Evolutionary conservation across 305 asterid genomes (phyloP).

Genomic region (Stenogyne calaminthoides): DNA sequence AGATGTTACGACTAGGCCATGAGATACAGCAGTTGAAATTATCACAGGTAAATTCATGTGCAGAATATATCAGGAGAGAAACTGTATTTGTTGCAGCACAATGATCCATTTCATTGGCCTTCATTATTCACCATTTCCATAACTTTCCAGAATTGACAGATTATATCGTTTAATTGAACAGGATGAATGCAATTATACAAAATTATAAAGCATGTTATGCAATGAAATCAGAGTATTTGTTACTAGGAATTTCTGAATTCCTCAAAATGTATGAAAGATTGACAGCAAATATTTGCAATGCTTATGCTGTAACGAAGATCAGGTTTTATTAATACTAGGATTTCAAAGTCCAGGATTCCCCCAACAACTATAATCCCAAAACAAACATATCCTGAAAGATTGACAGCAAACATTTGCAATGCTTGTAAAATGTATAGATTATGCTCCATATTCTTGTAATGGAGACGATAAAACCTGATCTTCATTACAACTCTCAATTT

Average conservation of each 20-base stretch:
- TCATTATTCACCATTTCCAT: slow-evolving; percentile 3
- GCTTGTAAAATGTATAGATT: background rate
- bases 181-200: no score
- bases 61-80: slow-evolving; percentile 25
- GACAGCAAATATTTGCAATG: background rate
- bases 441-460: slow-evolving; percentile 16
- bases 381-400: no score
- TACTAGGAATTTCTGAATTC: background rate
- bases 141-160: slow-evolving; percentile 11
- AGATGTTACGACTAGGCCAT: slow-evolving; percentile 24
- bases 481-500: background rate
- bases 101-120: background rate
- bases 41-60: background rate
- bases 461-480: background rate
- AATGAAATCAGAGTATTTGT: slow-evolving; percentile 7
- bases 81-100: no score
- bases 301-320: background rate
- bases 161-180: background rate
- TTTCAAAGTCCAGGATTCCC: no score
- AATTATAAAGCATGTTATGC: background rate
- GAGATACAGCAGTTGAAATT: slow-evolving; percentile 7
- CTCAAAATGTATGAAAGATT: background rate
- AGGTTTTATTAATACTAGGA: background rate
- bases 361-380: no score
- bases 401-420: background rate